Evolutionary conservation across 257 asterid genomes (phyloP).

Genomic region (Nicotiana noctiflora): DNA sequence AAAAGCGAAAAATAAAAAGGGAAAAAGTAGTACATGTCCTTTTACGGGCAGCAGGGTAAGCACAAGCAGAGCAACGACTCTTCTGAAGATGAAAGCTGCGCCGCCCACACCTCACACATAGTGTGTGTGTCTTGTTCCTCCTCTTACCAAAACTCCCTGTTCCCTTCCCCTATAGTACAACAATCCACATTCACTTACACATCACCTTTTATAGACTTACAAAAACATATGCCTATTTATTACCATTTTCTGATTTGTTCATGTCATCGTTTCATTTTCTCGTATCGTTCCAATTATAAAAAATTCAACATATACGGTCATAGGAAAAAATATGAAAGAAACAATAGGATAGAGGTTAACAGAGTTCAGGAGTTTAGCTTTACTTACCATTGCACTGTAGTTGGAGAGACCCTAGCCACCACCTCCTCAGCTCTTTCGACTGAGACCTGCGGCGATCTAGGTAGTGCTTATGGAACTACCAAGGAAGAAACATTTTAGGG

Average conservation of each 20-base stretch:
- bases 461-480: constrained; percentile 14
- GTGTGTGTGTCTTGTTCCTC: constrained; percentile 65
- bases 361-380: background rate
- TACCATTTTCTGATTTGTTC: background rate
- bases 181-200: background rate
- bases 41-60: constrained; percentile 62
- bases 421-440: background rate
- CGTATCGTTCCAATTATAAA: no score
- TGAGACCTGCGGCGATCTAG: constrained; percentile 10
- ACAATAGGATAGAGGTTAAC: no score
- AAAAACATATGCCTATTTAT: background rate
- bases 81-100: constrained; percentile 64
- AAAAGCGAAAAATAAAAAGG: background rate
- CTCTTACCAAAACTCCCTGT: constrained; percentile 14
- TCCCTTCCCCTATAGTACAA: constrained; percentile 42
- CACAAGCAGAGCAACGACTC: constrained; percentile 65
- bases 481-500: constrained; percentile 24
- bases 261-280: no score
- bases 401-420: constrained; percentile 25
- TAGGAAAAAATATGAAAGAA: background rate
- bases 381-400: constrained; percentile 29
- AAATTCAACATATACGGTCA: no score
- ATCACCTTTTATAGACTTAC: background rate
- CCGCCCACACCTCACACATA: constrained; percentile 58
- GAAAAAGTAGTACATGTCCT: constrained; percentile 33